phyloP scores from a whole-genome alignment of 805 yeast genomes.

The Lipomyces starkeyi region DNA sequence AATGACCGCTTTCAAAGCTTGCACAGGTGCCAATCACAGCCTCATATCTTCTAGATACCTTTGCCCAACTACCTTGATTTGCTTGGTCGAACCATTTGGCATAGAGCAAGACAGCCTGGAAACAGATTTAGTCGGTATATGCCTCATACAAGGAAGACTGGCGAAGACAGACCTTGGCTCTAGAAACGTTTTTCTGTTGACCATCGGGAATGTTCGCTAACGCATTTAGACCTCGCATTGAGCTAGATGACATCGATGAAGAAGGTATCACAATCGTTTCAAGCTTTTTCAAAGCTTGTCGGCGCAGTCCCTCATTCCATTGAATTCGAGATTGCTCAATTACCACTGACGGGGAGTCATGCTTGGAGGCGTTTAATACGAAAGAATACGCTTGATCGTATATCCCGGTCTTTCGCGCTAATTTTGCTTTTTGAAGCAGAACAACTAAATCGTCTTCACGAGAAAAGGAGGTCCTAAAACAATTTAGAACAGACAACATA shows the following conservation, averaged over 20 bases:
- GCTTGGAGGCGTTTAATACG: constrained; percentile 59
- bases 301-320: constrained; percentile 89
- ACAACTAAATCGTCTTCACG: constrained; percentile 49
- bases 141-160: background rate
- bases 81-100: constrained; percentile 89
- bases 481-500: background rate
- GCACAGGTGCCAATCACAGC: constrained; percentile 61
- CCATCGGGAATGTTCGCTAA: background rate
- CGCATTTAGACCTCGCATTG: background rate
- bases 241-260: background rate
- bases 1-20: constrained; percentile 79
- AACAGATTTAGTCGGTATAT: background rate
- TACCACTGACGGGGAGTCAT: constrained; percentile 44
- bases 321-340: constrained; percentile 79
- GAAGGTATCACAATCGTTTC: constrained; percentile 18
- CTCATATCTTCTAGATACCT: constrained; percentile 71
- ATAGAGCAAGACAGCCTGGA: constrained; percentile 68
- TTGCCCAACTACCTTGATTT: constrained; percentile 77
- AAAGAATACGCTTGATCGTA: constrained; percentile 74
- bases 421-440: constrained; percentile 63
- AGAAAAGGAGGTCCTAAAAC: constrained; percentile 18
- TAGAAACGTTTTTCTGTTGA: background rate
- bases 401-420: constrained; percentile 71
- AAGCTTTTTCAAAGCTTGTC: constrained; percentile 65
- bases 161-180: constrained; percentile 18